Evolutionary conservation across 345 rosid species (phyloP), one percentile per base, ranked within the genome.

Genomic region (Cardamine resedifolia): DNA sequence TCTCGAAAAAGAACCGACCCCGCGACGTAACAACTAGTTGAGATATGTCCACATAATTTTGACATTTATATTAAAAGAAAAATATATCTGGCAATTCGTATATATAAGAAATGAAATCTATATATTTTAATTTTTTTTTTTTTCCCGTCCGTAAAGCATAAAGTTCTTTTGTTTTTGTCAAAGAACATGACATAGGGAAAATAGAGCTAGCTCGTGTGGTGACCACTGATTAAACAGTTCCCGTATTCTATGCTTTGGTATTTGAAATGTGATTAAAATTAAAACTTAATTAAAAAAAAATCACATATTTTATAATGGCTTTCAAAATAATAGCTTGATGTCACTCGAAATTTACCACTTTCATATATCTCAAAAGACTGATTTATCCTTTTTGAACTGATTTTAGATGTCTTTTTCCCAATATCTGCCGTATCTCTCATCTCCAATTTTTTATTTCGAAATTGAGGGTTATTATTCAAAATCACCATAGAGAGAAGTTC

Each of bases 181-280:
- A n/a, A n/a, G 61, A 62, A 63, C 63, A 41, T 39, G 50, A 34
- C 45, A 38, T 21, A 5, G 7, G 11, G 19, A 27, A 50, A 38
- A 53, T 31, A 39, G 6, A 38, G 48, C 43, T 36, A 58, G n/a
- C n/a, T n/a, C n/a, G 41, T 65, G 44, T 34, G 71, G 68, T 60
- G 79, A 60, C 68, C 27, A 50, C 4, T 30, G 18, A 61, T 51
- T 10, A 44, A 55, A 69, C 71, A 63, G 34, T 63, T 5, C 30
- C 78, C 58, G 43, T 16, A 70, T 19, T 56, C 7, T 20, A 57
- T 56, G 80, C 56, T 39, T 70, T 56, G 71, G 61, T 56, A 56
- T 27, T 27, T n/a, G 53, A 56, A 64, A 36, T 21, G 62, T 56
- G 63, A 55, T 15, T 69, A 62, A 44, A n/a, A n/a, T n/a, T n/a